Evolutionary conservation across 2,329 filamentous ascomycete genomes (phyloP), one percentile per base, ranked within the genome.

Genomic region (Xylaria sp.): DNA sequence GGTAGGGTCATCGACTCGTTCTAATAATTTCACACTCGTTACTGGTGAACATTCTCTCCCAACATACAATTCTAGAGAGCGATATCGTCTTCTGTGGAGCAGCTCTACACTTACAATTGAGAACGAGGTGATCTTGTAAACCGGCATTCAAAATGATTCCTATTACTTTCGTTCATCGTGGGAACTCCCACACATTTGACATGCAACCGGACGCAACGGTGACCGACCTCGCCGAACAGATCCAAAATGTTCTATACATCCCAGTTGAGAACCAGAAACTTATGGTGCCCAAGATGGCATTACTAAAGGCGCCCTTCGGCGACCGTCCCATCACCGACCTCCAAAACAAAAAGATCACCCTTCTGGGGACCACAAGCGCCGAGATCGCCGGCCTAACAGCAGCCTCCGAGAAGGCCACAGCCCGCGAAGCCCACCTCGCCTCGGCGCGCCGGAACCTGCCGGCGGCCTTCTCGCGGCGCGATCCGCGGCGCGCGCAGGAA

Each of bases 181-280:
- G 83, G 65, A 78, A 79, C 31, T 77, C 80, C 13, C 83, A 85
- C 72, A 81, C 80, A 10, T 79, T 87, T 65, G 74, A 79, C 6
- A 81, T 88, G 59, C 77, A 80, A 7, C 72, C 80, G 15, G 80
- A 83, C 67, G 83, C 84, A 20, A 87, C 85, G 6, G 80, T 88
- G 53, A 74, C 80, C 64, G 89, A 92, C 74, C 86, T 93, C 44
- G 89, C 89, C 53, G 78, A 83, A 59, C 82, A 85, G 69, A 87
- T 93, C 72, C 82, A 86, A 65, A 77, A 81, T 51, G 78, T 80
- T 3, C 84, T 92, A 62, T 85, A 83, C 59, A 88, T 93, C 63
- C 90, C 90, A 0, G 68, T 81, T 42, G 77, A 83, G 10, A 89
- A 92, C 78, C 90, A 93, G 76, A 93, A 93, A 77, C 85, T 92